These are phyloP conservation scores for Oxyria digyna DNA, from an alignment of 148 eudicot species.

Conservation along the genomic window DNA sequence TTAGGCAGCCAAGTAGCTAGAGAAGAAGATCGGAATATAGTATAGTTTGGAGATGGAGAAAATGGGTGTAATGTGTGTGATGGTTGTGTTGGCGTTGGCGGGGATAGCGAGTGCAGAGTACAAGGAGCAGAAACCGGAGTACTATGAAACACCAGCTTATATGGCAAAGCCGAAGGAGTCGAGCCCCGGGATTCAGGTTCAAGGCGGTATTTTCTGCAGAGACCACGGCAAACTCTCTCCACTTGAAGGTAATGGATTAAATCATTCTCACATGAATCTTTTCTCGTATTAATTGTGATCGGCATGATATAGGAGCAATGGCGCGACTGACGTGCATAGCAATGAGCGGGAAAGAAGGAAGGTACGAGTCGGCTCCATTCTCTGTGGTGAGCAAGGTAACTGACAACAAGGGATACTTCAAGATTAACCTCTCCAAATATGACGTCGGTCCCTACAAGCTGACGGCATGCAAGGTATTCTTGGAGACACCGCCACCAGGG, in stretches of 20 bases:
- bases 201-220: background rate
- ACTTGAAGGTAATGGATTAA: background rate
- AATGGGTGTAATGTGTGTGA: background rate
- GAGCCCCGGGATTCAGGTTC: background rate
- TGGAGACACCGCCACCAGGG: background rate
- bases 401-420: background rate
- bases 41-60: no score
- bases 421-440: conserved; percentile 5
- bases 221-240: background rate
- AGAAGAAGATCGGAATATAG: no score
- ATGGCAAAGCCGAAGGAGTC: background rate
- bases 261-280: background rate
- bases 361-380: conserved; percentile 1
- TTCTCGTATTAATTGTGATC: no score
- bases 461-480: background rate
- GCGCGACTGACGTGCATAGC: background rate
- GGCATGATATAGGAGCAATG: background rate
- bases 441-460: conserved; percentile 5
- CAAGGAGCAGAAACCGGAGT: background rate
- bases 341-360: background rate
- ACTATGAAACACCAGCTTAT: background rate
- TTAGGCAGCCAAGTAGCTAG: no score
- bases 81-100: background rate
- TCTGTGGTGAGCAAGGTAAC: background rate
- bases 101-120: background rate